These are phyloP conservation scores for Chenopodium suecicum DNA, from an alignment of 148 eudicot genomes.

Conservation along the genomic window DNA sequence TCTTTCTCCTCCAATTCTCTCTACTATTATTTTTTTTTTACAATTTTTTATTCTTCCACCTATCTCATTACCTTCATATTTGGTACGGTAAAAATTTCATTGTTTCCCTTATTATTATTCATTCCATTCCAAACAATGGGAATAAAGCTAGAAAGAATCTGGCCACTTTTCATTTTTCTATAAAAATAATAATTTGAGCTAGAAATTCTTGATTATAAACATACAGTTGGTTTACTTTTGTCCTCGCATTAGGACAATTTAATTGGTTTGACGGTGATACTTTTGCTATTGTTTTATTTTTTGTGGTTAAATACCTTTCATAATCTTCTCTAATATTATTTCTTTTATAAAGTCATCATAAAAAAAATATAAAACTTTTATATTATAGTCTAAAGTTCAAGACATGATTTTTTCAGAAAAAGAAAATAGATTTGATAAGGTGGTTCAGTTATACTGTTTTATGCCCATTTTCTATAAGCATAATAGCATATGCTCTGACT, in stretches of 20 bases:
- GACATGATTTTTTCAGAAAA: background rate
- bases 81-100: too few relatives aligned
- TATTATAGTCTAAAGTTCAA: background rate
- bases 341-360: background rate
- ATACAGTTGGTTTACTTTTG: background rate
- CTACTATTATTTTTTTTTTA: too few relatives aligned
- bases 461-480: conserved; percentile 11
- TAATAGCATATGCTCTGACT: conserved; percentile 9
- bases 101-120: too few relatives aligned
- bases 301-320: background rate
- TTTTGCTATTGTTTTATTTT: background rate
- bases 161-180: too few relatives aligned
- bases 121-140: background rate
- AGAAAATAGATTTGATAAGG: conserved; percentile 12
- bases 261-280: conserved; percentile 10
- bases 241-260: background rate
- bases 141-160: background rate
- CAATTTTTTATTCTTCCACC: too few relatives aligned
- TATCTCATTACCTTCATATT: too few relatives aligned
- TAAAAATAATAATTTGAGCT: too few relatives aligned
- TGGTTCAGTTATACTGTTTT: conserved; percentile 19
- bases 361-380: background rate
- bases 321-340: background rate
- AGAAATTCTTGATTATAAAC: too few relatives aligned
- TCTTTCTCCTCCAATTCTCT: too few relatives aligned